A percentile compares a stretch with the other conserved stretches of the same genome.
phyloP scores from a whole-genome alignment of 23 red algal species.

The Gracilaria vermiculophylla region DNA sequence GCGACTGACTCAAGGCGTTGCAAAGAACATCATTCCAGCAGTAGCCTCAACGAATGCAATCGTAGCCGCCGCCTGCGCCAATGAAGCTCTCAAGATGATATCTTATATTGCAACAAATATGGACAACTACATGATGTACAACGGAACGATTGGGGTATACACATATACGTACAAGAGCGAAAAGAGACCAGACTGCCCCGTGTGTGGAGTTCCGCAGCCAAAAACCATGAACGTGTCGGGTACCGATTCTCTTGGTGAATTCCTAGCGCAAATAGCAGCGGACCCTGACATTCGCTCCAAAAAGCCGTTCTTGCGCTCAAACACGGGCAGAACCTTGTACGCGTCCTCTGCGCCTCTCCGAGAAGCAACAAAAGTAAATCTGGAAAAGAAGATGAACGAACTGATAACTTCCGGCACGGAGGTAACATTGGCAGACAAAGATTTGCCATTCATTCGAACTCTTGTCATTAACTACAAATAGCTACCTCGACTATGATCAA shows the following conservation, averaged over 20 bases:
- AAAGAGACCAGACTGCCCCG: constrained; percentile 75
- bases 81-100: constrained; percentile 84
- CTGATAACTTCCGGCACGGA: constrained; percentile 45
- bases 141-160: constrained; percentile 86
- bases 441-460: constrained; percentile 61
- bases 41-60: constrained; percentile 97
- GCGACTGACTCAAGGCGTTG: constrained; percentile 82
- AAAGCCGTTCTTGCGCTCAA: constrained; percentile 60
- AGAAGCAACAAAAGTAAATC: constrained; percentile 49
- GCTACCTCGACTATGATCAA: constrained; percentile 38
- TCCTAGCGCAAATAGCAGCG: constrained; percentile 69
- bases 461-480: constrained; percentile 47
- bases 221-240: constrained; percentile 31
- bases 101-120: constrained; percentile 58
- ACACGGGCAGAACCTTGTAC: constrained; percentile 57
- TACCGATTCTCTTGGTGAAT: constrained; percentile 64
- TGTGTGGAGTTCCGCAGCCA: constrained; percentile 77
- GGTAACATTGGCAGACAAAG: constrained; percentile 43
- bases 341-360: constrained; percentile 31
- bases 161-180: constrained; percentile 81
- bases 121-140: constrained; percentile 91
- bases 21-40: constrained; percentile 93
- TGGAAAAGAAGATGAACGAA: constrained; percentile 36
- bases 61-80: constrained; percentile 87
- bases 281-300: constrained; percentile 73